Conservation (phyloP, 176 grass and related monocot species). For the Bothriochloa decipiens region DNA sequence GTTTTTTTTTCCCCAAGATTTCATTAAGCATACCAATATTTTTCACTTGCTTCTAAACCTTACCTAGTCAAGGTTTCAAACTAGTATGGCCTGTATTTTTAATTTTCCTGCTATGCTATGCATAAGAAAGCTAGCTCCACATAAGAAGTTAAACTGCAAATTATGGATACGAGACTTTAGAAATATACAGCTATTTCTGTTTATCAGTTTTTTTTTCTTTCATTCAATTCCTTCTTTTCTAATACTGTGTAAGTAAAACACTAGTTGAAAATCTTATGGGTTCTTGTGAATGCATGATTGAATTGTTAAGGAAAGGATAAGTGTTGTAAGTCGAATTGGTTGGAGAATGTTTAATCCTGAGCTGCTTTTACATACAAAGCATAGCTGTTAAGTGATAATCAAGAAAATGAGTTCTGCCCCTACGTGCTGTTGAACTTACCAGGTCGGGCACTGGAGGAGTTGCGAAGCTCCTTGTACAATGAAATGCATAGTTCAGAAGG, state of each 20-base stretch:
- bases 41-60: neutral
- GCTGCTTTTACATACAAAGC: neutral
- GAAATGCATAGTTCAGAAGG: slow-evolving; percentile 88
- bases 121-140: neutral
- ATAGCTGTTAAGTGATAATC: neutral
- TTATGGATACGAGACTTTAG: neutral
- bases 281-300: too few relatives aligned
- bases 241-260: neutral
- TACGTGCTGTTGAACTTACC: slow-evolving; percentile 13
- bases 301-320: neutral
- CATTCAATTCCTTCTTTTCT: neutral
- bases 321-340: neutral
- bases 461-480: slow-evolving; percentile 77
- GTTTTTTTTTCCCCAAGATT: too few relatives aligned
- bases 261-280: neutral
- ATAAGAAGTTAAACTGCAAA: neutral
- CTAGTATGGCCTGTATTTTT: neutral
- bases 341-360: neutral
- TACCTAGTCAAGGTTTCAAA: neutral
- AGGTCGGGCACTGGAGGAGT: slow-evolving; percentile 88
- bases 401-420: neutral
- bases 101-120: neutral
- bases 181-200: neutral
- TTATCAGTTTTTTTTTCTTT: neutral
- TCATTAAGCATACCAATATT: too few relatives aligned